These are phyloP conservation scores for Volvox reticuliferus DNA, from an alignment of 139 green algal genomes.

Conservation along the genomic window DNA sequence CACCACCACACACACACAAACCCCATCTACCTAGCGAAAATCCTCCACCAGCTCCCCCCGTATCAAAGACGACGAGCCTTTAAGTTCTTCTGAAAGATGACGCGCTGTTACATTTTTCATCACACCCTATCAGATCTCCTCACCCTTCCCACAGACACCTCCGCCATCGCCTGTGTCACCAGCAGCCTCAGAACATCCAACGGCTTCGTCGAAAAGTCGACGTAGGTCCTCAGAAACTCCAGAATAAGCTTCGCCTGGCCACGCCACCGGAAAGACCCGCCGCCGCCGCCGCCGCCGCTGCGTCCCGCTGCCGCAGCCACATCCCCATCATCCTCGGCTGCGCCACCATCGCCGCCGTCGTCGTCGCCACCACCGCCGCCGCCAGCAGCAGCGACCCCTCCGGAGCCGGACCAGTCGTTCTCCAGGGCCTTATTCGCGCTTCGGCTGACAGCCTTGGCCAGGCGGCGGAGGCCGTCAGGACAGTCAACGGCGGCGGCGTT, in stretches of 20 bases:
- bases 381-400: background rate
- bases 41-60: no score
- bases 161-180: background rate
- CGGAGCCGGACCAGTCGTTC: conserved; percentile 5
- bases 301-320: background rate
- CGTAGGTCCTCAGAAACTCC: conserved; percentile 19
- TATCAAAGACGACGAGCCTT: no score
- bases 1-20: no score
- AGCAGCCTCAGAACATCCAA: conserved; percentile 8
- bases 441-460: conserved; percentile 2
- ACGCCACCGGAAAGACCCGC: conserved; percentile 23
- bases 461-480: background rate
- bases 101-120: no score
- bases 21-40: no score
- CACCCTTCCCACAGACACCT: conserved; percentile 1
- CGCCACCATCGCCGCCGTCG: background rate
- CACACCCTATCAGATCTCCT: background rate
- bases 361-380: background rate
- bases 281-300: background rate
- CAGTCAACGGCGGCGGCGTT: background rate
- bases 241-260: conserved; percentile 38
- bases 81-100: no score
- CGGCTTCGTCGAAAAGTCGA: background rate
- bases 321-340: background rate
- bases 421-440: conserved; percentile 11